Percentiles rank a stretch among this genome's conserved stretches.
phyloP scores from a whole-genome alignment of 768 basidiomycete genomes.

The Obba rivulosa region DNA sequence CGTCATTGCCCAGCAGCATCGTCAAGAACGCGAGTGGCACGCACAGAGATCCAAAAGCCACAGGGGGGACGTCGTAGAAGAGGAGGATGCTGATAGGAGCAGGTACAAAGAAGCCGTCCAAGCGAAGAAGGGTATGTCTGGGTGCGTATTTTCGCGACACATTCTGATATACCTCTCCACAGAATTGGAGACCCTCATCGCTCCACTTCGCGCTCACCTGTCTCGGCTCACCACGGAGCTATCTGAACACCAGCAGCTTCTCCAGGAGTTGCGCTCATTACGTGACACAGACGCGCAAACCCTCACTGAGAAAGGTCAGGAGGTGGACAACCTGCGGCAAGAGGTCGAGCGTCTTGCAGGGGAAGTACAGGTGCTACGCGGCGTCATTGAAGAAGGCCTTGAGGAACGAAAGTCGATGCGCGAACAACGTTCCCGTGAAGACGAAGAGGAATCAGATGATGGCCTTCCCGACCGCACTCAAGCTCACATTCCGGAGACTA shows the following conservation, averaged over 20 bases:
- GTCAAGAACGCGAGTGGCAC: not conserved
- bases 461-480: not conserved
- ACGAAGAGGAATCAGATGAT: conserved; percentile 6
- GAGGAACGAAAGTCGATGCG: conserved; percentile 59
- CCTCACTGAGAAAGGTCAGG: conserved; percentile 54
- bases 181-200: conserved; percentile 82
- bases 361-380: conserved; percentile 83
- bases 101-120: conserved; percentile 76
- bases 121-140: conserved; percentile 77
- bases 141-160: no score
- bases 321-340: conserved; percentile 60
- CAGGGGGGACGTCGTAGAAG: conserved; percentile 31
- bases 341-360: conserved; percentile 80
- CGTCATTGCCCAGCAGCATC: conserved; percentile 30
- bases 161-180: conserved; percentile 10
- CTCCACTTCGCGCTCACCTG: conserved; percentile 68
- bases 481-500: not conserved
- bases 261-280: conserved; percentile 58
- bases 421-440: conserved; percentile 27
- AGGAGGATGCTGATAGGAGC: conserved; percentile 26
- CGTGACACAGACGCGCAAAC: conserved; percentile 58
- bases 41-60: conserved; percentile 22
- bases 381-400: conserved; percentile 83
- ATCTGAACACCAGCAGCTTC: conserved; percentile 65
- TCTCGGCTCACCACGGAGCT: conserved; percentile 75